Evolutionary conservation across 306 rosid genomes (phyloP).

Genomic region (Cicer judaicum): DNA sequence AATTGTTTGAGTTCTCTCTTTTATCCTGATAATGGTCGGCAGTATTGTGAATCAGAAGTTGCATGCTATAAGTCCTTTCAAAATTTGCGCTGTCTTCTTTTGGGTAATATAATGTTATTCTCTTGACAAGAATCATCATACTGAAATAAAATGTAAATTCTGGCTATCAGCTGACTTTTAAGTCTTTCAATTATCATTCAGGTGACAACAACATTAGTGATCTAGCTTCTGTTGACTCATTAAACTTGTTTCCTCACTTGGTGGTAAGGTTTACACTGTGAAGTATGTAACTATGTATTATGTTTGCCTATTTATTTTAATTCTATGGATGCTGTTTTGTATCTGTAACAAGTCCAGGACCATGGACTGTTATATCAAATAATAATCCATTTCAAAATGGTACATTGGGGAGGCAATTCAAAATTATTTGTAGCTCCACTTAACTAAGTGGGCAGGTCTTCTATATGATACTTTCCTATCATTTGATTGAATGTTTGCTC

Average conservation of each 20-base stretch:
- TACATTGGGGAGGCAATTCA: constrained; percentile 19
- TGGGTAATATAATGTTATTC: constrained; percentile 63
- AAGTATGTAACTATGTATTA: constrained; percentile 32
- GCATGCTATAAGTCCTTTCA: constrained; percentile 59
- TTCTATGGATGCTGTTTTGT: constrained; percentile 32
- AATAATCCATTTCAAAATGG: constrained; percentile 26
- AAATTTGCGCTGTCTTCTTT: constrained; percentile 77
- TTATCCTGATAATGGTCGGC: constrained; percentile 57
- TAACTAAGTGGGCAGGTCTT: constrained; percentile 13
- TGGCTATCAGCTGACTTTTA: constrained; percentile 29
- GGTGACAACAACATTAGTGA: constrained; percentile 81
- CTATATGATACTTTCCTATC: neutral
- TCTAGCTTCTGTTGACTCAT: constrained; percentile 71
- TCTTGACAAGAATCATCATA: constrained; percentile 36
- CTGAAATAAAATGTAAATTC: constrained; percentile 26
- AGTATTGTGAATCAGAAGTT: constrained; percentile 48
- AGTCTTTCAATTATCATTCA: constrained; percentile 53
- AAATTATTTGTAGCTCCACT: constrained; percentile 28
- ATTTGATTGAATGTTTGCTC: constrained; percentile 1
- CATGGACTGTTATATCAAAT: constrained; percentile 20
- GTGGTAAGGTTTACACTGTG: constrained; percentile 64
- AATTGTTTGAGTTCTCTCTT: constrained; percentile 70
- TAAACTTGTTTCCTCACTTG: constrained; percentile 78
- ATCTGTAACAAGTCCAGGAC: constrained; percentile 23
- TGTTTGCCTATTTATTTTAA: constrained; percentile 27